These are phyloP conservation scores for Penicillium goetzii DNA, from an alignment of 495 filamentous ascomycete genomes.

Conservation along the genomic window DNA sequence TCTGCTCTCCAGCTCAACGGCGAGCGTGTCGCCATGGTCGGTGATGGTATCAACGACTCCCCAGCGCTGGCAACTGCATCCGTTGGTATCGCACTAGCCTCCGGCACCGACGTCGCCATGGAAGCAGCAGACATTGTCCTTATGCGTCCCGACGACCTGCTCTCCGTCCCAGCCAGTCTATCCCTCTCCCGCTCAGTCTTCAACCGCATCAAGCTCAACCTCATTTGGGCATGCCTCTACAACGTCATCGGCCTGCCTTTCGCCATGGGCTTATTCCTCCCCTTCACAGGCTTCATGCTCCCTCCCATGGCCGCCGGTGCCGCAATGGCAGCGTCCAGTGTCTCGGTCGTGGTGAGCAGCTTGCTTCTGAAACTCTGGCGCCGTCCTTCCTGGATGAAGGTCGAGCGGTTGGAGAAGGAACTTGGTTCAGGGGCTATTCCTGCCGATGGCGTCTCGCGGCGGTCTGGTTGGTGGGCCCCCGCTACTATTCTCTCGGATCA, in stretches of 20 bases:
- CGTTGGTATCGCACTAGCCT: conserved; percentile 89
- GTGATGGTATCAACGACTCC: conserved; percentile 98
- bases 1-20: conserved; percentile 70
- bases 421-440: conserved; percentile 25
- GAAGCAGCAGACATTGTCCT: conserved; percentile 96
- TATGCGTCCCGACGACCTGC: conserved; percentile 88
- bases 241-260: conserved; percentile 92
- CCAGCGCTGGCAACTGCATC: conserved; percentile 91
- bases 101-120: conserved; percentile 96
- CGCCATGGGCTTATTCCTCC: conserved; percentile 91
- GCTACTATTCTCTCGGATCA: conserved; percentile 29
- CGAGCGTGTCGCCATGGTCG: conserved; percentile 91
- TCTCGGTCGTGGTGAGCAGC: conserved; percentile 85
- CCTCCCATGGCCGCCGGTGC: conserved; percentile 94
- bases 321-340: conserved; percentile 90
- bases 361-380: conserved; percentile 86
- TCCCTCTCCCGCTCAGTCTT: conserved; percentile 86
- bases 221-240: conserved; percentile 90
- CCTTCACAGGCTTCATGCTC: conserved; percentile 82
- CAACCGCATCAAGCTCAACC: conserved; percentile 88
- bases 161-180: conserved; percentile 86
- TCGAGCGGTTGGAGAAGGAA: conserved; percentile 63
- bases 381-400: conserved; percentile 87
- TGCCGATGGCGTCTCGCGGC: conserved; percentile 7
- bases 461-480: conserved; percentile 41